Evolutionary conservation across 768 basidiomycete species (phyloP).

Genomic region (Tulasnella sp.): DNA sequence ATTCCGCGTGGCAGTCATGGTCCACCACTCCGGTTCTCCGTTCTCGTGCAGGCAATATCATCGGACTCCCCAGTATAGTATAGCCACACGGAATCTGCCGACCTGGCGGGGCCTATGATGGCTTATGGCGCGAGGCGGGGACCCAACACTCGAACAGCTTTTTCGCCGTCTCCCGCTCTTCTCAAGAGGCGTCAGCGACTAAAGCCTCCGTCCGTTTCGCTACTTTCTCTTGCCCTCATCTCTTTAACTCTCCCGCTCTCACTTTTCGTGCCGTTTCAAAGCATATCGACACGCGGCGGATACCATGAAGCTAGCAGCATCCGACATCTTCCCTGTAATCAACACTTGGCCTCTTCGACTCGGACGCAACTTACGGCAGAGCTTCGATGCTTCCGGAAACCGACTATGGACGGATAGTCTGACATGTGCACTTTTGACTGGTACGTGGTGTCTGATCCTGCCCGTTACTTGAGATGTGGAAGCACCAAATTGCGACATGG

Average conservation of each 20-base stretch:
- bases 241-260: background rate
- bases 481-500: background rate
- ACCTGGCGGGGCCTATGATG: background rate
- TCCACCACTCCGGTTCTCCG: background rate
- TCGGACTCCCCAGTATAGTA: background rate
- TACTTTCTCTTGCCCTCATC: background rate
- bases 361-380: background rate
- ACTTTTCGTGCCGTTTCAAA: background rate
- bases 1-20: background rate
- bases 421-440: background rate
- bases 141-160: background rate
- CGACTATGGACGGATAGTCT: constrained; percentile 6
- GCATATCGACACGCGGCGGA: background rate
- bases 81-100: background rate
- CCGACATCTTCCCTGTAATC: background rate
- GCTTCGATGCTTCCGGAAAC: background rate
- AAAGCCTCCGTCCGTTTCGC: too few relatives aligned
- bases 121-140: background rate
- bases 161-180: too few relatives aligned
- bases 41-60: too few relatives aligned
- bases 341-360: constrained; percentile 1
- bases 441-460: background rate
- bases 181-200: too few relatives aligned
- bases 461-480: background rate
- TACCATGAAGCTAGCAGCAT: background rate